A percentile compares a stretch with the other conserved stretches of the same genome.
These are phyloP conservation scores for Zea luxurians DNA, from an alignment of 176 grass and related monocot genomes.

Conservation along the genomic window DNA sequence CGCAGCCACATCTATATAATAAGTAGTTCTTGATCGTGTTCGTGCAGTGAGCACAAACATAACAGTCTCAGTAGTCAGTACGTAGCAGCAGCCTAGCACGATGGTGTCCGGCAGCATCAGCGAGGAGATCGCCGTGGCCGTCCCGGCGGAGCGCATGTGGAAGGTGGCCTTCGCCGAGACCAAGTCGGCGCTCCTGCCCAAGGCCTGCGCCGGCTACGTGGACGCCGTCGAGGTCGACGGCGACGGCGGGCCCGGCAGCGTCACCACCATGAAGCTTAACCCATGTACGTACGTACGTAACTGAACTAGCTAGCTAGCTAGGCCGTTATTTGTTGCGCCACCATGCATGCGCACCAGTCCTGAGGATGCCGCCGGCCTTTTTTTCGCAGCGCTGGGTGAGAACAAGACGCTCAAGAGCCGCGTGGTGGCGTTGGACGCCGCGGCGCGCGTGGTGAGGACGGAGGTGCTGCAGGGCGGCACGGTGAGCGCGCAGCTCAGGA, in stretches of 20 bases:
- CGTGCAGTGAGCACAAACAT: too few species aligned
- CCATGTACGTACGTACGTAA: background rate
- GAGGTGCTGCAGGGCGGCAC: conserved; percentile 29
- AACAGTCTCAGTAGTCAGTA: too few species aligned
- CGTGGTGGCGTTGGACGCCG: background rate
- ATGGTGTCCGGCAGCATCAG: conserved; percentile 32
- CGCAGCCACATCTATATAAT: too few species aligned
- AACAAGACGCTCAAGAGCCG: background rate
- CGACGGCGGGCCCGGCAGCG: conserved; percentile 26
- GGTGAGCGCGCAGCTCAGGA: conserved; percentile 29
- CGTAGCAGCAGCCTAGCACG: background rate
- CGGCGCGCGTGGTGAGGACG: background rate
- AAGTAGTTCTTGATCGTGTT: too few species aligned
- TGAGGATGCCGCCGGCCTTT: too few species aligned
- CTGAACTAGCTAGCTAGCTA: too few species aligned
- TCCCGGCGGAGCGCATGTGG: conserved; percentile 39
- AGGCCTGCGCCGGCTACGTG: conserved; percentile 30
- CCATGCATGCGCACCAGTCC: too few species aligned
- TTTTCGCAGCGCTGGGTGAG: background rate
- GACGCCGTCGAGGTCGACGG: conserved; percentile 30
- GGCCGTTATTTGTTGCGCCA: too few species aligned
- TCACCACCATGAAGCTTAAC: conserved; percentile 33
- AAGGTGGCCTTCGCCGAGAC: background rate
- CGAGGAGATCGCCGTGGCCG: conserved; percentile 19
- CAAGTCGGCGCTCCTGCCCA: background rate